phyloP scores from a whole-genome alignment of 176 grass and related monocot genomes.

The Calamus simplicifolius region DNA sequence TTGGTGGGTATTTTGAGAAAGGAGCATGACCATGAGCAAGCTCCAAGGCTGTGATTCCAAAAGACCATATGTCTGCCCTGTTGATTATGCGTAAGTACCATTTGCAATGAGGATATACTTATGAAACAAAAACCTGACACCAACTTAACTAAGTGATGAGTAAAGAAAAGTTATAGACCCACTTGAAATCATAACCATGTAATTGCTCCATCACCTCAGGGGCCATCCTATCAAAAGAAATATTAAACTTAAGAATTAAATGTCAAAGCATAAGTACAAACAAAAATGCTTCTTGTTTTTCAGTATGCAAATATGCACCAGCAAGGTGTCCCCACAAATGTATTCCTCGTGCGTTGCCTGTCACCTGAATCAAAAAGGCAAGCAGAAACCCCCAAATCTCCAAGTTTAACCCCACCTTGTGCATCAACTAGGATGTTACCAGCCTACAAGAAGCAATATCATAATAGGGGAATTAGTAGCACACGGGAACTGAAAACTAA shows the following conservation, averaged over 20 bases:
- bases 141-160: background rate
- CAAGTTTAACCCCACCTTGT: conserved; percentile 75
- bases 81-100: conserved; percentile 30
- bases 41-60: conserved; percentile 98
- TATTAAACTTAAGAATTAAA: background rate
- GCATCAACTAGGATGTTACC: conserved; percentile 92
- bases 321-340: conserved; percentile 95
- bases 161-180: conserved; percentile 21
- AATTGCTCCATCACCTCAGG: conserved; percentile 89
- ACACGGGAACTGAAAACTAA: background rate
- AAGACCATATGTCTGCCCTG: conserved; percentile 99
- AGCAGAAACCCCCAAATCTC: conserved; percentile 95
- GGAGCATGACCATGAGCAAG: conserved; percentile 96
- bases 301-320: conserved; percentile 43
- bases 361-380: conserved; percentile 94
- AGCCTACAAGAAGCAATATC: conserved; percentile 40
- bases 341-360: conserved; percentile 80
- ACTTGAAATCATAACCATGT: conserved; percentile 98
- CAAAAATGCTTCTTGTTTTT: background rate
- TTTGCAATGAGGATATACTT: conserved; percentile 5
- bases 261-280: background rate
- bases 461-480: background rate
- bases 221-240: conserved; percentile 60
- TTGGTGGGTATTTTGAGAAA: conserved; percentile 94
- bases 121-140: background rate